Conservation (phyloP, 305 asterid species). For the Fraxinus sp. region DNA sequence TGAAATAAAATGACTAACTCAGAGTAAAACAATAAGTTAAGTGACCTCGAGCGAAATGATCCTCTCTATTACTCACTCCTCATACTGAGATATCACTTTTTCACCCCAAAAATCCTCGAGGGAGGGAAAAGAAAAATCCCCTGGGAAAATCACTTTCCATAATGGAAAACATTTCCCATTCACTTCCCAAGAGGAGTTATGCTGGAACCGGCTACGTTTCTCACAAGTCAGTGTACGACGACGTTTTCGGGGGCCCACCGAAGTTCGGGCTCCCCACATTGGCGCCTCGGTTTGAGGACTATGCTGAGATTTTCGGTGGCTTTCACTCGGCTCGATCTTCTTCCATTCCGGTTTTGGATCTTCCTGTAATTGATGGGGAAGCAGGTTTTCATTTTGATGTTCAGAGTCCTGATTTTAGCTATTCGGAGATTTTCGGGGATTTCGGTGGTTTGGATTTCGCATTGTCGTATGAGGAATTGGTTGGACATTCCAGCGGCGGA, state of each 20-base stretch:
- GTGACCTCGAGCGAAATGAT: not conserved
- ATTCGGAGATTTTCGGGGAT: slow-evolving; percentile 62
- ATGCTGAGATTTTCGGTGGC: slow-evolving; percentile 78
- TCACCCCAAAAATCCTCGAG: not conserved
- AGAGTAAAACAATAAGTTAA: not conserved
- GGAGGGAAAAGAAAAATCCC: slow-evolving; percentile 17
- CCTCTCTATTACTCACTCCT: slow-evolving; percentile 6
- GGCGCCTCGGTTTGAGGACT: slow-evolving; percentile 79
- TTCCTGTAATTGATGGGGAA: slow-evolving; percentile 44
- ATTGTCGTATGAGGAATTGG: slow-evolving; percentile 55
- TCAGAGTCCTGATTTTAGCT: slow-evolving; percentile 49
- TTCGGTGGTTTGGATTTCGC: slow-evolving; percentile 45
- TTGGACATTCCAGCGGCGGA: slow-evolving; percentile 47
- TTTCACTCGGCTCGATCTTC: slow-evolving; percentile 66
- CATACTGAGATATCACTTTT: not conserved
- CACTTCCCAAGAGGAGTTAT: slow-evolving; percentile 58
- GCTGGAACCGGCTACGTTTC: slow-evolving; percentile 49
- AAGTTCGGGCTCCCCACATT: slow-evolving; percentile 53
- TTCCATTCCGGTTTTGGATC: slow-evolving; percentile 72
- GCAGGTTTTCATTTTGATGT: slow-evolving; percentile 38
- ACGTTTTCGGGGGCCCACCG: slow-evolving; percentile 61
- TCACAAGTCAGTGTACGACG: slow-evolving; percentile 70
- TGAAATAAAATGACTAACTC: not conserved
- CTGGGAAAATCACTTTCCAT: not conserved
- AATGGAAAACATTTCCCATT: slow-evolving; percentile 62